These are phyloP conservation scores for Verticillium nubilum DNA, from an alignment of 2,329 filamentous ascomycete species.

Conservation along the genomic window DNA sequence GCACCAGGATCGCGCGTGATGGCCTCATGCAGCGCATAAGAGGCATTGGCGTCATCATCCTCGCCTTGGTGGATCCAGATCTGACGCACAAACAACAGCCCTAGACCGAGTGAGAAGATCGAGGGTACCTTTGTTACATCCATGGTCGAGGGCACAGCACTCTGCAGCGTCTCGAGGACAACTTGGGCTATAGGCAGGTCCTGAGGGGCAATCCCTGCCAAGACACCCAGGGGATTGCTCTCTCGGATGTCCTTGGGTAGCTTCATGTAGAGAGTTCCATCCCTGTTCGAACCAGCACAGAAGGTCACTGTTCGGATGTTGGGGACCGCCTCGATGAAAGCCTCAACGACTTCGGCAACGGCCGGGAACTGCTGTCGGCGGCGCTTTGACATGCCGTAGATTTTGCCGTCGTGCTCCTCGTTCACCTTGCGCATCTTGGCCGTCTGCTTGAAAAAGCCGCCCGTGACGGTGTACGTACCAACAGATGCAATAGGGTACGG, in stretches of 20 bases:
- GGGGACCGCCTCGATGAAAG: constrained; percentile 64
- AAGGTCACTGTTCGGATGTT: constrained; percentile 71
- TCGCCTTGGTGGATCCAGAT: constrained; percentile 48
- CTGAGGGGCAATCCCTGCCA: constrained; percentile 15
- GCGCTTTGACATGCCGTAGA: constrained; percentile 75
- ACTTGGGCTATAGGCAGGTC: constrained; percentile 23
- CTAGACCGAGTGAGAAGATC: constrained; percentile 36
- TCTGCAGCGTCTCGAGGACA: constrained; percentile 29
- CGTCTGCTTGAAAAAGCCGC: constrained; percentile 53
- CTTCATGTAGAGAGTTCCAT: constrained; percentile 73
- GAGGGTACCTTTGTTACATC: constrained; percentile 30
- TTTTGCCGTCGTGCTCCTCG: constrained; percentile 44
- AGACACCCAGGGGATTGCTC: constrained; percentile 55
- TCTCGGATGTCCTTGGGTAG: constrained; percentile 55
- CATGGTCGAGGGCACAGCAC: constrained; percentile 34
- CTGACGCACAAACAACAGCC: constrained; percentile 38
- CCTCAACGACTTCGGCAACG: constrained; percentile 73
- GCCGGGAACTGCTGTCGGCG: constrained; percentile 78
- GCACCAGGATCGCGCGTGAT: constrained; percentile 61
- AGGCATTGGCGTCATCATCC: constrained; percentile 49
- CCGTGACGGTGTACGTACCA: constrained; percentile 67
- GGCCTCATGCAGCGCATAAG: constrained; percentile 67
- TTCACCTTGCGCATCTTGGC: constrained; percentile 47
- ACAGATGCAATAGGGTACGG: constrained; percentile 83
- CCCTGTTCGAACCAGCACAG: constrained; percentile 81